phyloP scores from a whole-genome alignment of 768 basidiomycete species.

The Coprinellus micaceus region DNA sequence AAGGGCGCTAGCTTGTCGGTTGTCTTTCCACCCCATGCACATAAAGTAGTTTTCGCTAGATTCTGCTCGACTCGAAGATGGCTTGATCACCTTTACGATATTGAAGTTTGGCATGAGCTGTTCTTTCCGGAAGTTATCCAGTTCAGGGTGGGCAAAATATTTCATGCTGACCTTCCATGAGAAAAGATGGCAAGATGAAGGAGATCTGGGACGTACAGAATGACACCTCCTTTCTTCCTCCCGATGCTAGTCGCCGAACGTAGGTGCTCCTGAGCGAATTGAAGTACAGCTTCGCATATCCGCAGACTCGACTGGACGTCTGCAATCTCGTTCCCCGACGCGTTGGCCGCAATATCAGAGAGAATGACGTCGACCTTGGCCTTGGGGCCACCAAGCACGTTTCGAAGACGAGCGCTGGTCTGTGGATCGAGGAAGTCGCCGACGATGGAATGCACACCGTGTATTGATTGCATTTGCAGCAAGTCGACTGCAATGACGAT shows the following conservation, averaged over 20 bases:
- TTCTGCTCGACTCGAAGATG: slow-evolving; percentile 70
- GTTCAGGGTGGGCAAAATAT: slow-evolving; percentile 73
- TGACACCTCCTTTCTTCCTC: slow-evolving; percentile 43
- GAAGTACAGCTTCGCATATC: slow-evolving; percentile 70
- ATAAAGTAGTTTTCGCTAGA: slow-evolving; percentile 86
- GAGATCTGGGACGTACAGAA: too few relatives aligned
- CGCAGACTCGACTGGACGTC: slow-evolving; percentile 71
- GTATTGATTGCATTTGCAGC: slow-evolving; percentile 66
- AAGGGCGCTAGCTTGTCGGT: not conserved
- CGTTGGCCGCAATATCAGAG: slow-evolving; percentile 88
- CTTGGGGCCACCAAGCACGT: slow-evolving; percentile 25
- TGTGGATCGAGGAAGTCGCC: slow-evolving; percentile 70
- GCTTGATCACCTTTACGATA: slow-evolving; percentile 70
- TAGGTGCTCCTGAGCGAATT: slow-evolving; percentile 58
- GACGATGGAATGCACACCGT: slow-evolving; percentile 67
- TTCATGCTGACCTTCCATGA: slow-evolving; percentile 57
- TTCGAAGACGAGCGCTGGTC: slow-evolving; percentile 44
- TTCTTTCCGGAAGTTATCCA: slow-evolving; percentile 61
- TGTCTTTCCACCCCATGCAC: slow-evolving; percentile 64
- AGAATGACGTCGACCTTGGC: slow-evolving; percentile 74
- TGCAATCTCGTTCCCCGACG: slow-evolving; percentile 60
- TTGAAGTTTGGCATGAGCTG: slow-evolving; percentile 61
- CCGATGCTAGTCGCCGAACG: slow-evolving; percentile 42
- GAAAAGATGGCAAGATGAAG: too few relatives aligned
- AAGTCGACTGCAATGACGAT: slow-evolving; percentile 80